phyloP scores from a whole-genome alignment of 1,284 basidiomycete genomes.

The Moesziomyces sp. region DNA sequence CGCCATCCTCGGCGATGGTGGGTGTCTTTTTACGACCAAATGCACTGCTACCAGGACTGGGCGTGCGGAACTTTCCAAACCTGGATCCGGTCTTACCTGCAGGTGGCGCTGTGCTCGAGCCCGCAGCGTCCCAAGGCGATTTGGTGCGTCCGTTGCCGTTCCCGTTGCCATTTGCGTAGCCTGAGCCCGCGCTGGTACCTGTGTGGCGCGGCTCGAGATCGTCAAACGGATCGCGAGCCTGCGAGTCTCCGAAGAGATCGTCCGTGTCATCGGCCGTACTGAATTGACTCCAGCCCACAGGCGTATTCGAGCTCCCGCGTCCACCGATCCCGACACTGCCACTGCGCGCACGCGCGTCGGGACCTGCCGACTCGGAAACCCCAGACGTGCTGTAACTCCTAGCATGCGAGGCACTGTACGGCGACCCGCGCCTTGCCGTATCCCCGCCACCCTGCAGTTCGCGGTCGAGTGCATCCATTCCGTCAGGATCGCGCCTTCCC shows the following conservation, averaged over 20 bases:
- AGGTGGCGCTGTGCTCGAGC: slow-evolving; percentile 10
- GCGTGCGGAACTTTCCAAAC: slow-evolving; percentile 36
- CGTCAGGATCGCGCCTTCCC: slow-evolving; percentile 14
- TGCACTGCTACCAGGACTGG: slow-evolving; percentile 30
- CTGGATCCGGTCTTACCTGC: slow-evolving; percentile 24
- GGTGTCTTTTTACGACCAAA: slow-evolving; percentile 38
- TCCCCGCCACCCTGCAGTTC: slow-evolving; percentile 52
- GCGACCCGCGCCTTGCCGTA: slow-evolving; percentile 11
- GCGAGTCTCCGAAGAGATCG: slow-evolving; percentile 21
- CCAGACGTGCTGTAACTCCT: not conserved
- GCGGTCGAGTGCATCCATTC: slow-evolving; percentile 57
- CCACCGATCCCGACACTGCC: slow-evolving; percentile 23
- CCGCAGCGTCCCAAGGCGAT: slow-evolving; percentile 10
- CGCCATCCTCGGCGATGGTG: slow-evolving; percentile 27
- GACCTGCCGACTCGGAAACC: not conserved
- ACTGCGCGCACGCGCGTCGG: slow-evolving; percentile 2
- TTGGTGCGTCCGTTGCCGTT: slow-evolving; percentile 22
- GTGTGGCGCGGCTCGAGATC: slow-evolving; percentile 17
- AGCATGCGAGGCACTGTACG: not conserved
- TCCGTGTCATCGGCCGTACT: slow-evolving; percentile 16
- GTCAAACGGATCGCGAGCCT: slow-evolving; percentile 24
- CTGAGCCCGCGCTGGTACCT: slow-evolving; percentile 5
- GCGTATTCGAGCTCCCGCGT: slow-evolving; percentile 23
- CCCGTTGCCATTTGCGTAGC: slow-evolving; percentile 2
- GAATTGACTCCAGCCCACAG: slow-evolving; percentile 43